Evolutionary conservation across 1,284 basidiomycete genomes (phyloP).

Genomic region (Cutaneotrichosporon cutaneum): DNA sequence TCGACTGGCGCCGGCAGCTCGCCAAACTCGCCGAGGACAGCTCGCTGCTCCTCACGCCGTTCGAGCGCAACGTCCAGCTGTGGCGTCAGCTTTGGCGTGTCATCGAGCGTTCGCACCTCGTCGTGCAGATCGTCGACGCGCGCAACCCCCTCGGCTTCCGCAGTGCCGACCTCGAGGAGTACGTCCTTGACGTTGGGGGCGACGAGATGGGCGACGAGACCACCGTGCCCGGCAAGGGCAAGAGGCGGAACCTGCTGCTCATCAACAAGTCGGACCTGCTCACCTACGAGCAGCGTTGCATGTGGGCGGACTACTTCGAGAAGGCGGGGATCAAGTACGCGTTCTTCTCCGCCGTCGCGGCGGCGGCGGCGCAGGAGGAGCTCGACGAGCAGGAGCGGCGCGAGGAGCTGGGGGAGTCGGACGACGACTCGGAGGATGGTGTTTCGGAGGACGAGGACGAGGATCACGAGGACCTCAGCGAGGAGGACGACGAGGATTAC

Average conservation of each 20-base stretch:
- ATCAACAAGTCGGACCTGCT: conserved; percentile 97
- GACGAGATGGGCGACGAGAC: conserved; percentile 59
- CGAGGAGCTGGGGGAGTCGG: conserved; percentile 40
- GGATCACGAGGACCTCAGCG: conserved; percentile 40
- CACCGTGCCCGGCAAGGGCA: conserved; percentile 63
- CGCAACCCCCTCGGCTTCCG: conserved; percentile 88
- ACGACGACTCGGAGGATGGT: conserved; percentile 38
- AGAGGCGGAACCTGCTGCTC: conserved; percentile 73
- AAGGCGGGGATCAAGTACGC: conserved; percentile 75
- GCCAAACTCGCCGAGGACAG: conserved; percentile 62
- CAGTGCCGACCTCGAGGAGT: conserved; percentile 85
- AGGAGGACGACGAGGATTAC: conserved; percentile 3
- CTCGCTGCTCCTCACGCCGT: conserved; percentile 82
- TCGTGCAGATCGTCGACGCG: conserved; percentile 95
- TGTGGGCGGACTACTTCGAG: conserved; percentile 95
- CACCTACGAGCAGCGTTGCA: conserved; percentile 78
- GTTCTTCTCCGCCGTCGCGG: conserved; percentile 94
- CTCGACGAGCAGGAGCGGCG: conserved; percentile 56
- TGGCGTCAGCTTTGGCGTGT: conserved; percentile 97
- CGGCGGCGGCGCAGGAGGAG: conserved; percentile 74
- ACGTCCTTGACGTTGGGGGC: conserved; percentile 81
- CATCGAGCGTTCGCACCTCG: conserved; percentile 84
- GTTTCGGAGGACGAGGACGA: conserved; percentile 30
- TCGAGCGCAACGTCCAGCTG: conserved; percentile 93
- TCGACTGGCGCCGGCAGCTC: conserved; percentile 87